Conservation (phyloP, 2,329 filamentous ascomycete species). For the Akanthomyces dipterigenus region DNA sequence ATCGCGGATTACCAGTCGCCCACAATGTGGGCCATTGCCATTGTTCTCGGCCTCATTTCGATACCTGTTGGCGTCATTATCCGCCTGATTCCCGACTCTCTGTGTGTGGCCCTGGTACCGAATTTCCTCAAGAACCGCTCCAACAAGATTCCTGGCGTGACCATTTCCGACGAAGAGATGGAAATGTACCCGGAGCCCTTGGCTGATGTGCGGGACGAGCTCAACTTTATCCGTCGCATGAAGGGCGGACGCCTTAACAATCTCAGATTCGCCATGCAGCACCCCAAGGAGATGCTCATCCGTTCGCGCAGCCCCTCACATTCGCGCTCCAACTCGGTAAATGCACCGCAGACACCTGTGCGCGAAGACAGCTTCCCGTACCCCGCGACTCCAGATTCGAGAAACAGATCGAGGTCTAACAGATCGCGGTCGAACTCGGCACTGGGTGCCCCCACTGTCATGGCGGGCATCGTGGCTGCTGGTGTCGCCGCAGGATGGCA, state of each 20-base stretch:
- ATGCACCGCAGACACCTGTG: conserved; percentile 56
- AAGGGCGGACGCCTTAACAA: conserved; percentile 78
- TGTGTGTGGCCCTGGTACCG: conserved; percentile 48
- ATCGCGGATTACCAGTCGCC: conserved; percentile 59
- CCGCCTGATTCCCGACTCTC: conserved; percentile 72
- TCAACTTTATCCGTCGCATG: conserved; percentile 71
- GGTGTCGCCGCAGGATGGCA: conserved; percentile 73
- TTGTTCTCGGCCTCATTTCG: conserved; percentile 77
- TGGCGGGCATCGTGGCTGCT: conserved; percentile 77
- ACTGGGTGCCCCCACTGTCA: conserved; percentile 67
- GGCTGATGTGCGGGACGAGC: conserved; percentile 70
- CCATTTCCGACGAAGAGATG: conserved; percentile 62
- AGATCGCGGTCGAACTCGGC: conserved; percentile 63
- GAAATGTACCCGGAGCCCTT: conserved; percentile 64
- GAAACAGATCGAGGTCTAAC: conserved; percentile 60
- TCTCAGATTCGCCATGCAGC: conserved; percentile 69
- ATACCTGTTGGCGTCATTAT: conserved; percentile 77
- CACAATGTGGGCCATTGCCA: conserved; percentile 81
- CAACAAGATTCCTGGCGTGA: conserved; percentile 45
- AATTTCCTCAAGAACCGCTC: conserved; percentile 44
- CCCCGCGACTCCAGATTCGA: conserved; percentile 51
- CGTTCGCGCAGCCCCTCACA: conserved; percentile 57
- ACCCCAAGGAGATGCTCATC: conserved; percentile 65
- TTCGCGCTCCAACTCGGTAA: conserved; percentile 57
- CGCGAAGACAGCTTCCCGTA: conserved; percentile 46